Evolutionary conservation across 2,329 filamentous ascomycete species (phyloP).

Genomic region (Neopestalotiopsis clavispora): DNA sequence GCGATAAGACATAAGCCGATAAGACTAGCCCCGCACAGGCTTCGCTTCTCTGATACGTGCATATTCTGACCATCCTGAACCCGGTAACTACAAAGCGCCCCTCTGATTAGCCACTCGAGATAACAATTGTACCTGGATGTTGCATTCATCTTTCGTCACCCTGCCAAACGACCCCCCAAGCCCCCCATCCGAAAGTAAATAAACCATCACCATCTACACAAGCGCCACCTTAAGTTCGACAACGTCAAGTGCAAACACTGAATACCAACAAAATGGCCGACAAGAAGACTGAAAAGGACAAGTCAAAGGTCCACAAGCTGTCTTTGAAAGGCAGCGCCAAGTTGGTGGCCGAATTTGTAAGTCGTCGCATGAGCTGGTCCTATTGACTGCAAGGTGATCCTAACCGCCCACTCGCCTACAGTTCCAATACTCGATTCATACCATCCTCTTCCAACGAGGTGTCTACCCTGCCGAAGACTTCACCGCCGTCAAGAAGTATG

Average conservation of each 20-base stretch:
- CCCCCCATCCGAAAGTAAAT: conserved; percentile 16
- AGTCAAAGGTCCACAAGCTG: conserved; percentile 93
- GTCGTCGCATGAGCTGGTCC: conserved; percentile 41
- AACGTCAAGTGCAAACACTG: neutral
- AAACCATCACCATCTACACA: conserved; percentile 3
- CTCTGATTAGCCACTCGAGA: neutral
- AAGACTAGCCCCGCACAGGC: conserved; percentile 10
- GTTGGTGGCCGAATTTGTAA: conserved; percentile 92
- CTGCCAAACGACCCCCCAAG: conserved; percentile 3
- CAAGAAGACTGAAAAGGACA: conserved; percentile 57
- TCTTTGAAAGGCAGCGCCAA: conserved; percentile 84
- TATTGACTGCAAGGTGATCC: neutral
- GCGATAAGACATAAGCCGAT: neutral
- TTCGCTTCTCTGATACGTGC: neutral
- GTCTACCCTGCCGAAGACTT: conserved; percentile 96
- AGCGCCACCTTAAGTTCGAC: neutral
- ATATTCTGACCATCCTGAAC: neutral
- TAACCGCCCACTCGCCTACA: conserved; percentile 34
- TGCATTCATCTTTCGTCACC: conserved; percentile 10
- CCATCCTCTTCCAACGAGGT: conserved; percentile 88
- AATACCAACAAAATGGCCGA: conserved; percentile 30
- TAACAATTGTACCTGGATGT: neutral
- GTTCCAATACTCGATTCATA: conserved; percentile 99
- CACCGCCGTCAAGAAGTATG: conserved; percentile 98
- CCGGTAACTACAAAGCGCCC: neutral